These are phyloP conservation scores for Besnoitia besnoiti DNA, from an alignment of 169 alveolate genomes.

Conservation along the genomic window DNA sequence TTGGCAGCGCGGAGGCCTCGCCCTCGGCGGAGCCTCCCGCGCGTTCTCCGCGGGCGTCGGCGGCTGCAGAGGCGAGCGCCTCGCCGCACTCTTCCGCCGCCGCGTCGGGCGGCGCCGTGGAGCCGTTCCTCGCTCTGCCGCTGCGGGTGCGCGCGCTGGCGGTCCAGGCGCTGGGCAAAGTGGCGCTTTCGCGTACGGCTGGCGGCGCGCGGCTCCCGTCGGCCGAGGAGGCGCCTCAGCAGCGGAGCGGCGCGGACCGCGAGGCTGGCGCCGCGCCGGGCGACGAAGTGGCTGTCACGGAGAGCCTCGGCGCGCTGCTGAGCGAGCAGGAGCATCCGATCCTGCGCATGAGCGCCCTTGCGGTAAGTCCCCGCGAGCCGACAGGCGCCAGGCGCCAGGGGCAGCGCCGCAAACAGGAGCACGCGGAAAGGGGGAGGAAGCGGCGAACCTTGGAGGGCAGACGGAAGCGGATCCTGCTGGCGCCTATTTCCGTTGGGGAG, in stretches of 20 bases:
- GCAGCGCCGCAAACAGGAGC: neutral
- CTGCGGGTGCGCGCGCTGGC: constrained; percentile 43
- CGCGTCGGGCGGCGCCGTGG: neutral
- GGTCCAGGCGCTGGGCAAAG: constrained; percentile 44
- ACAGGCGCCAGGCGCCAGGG: neutral
- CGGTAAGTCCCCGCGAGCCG: constrained; percentile 30
- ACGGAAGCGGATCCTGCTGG: too few relatives aligned
- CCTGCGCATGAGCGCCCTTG: constrained; percentile 39
- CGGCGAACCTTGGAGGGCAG: neutral
- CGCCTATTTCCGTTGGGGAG: too few relatives aligned
- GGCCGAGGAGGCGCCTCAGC: neutral
- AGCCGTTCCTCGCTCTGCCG: neutral
- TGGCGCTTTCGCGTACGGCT: neutral
- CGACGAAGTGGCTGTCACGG: neutral
- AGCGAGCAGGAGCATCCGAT: constrained; percentile 20
- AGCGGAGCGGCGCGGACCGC: neutral
- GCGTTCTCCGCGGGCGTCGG: neutral
- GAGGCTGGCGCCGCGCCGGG: neutral
- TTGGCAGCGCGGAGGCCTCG: too few relatives aligned
- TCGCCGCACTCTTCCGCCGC: neutral
- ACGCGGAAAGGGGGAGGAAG: neutral
- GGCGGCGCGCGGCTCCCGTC: neutral
- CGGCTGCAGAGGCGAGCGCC: neutral
- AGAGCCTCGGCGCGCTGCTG: constrained; percentile 24
- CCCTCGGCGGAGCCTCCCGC: neutral